A percentile compares a stretch with the other conserved stretches of the same genome.
phyloP scores from a whole-genome alignment of 306 rosid species.

The Acacia melanoxylon region DNA sequence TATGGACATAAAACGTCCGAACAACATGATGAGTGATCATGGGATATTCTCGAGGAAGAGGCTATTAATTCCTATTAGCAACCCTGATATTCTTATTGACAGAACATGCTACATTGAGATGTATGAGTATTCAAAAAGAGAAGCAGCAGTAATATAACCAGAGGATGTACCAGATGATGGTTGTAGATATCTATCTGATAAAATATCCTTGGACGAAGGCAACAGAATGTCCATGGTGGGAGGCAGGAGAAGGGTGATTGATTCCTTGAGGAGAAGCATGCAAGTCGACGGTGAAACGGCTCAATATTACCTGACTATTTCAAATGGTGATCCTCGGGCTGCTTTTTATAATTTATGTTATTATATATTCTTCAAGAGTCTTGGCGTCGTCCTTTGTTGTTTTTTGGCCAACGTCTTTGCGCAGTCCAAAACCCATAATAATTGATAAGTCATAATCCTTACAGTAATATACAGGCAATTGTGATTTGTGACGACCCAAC shows the following conservation, averaged over 20 bases:
- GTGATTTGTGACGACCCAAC: no score
- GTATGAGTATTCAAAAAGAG: conserved; percentile 78
- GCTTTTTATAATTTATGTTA: no score
- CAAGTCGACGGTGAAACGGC: conserved; percentile 92
- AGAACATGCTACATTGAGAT: conserved; percentile 78
- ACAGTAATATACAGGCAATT: no score
- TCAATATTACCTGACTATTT: conserved; percentile 74
- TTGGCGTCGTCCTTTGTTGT: no score
- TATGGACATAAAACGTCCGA: conserved; percentile 76
- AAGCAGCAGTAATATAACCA: conserved; percentile 82
- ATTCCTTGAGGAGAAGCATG: conserved; percentile 85
- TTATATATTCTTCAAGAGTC: no score
- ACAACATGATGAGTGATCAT: conserved; percentile 98
- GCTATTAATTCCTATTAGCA: conserved; percentile 74
- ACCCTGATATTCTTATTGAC: conserved; percentile 56
- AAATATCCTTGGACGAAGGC: conserved; percentile 35
- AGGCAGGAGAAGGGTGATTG: conserved; percentile 68
- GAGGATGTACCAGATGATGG: conserved; percentile 54
- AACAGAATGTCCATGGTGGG: conserved; percentile 42
- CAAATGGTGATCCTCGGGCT: conserved; percentile 88
- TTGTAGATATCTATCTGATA: conserved; percentile 23
- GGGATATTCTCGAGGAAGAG: conserved; percentile 95
- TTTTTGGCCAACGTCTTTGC: no score
- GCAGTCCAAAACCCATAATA: no score
- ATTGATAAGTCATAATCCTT: no score